Conservation (phyloP, 257 asterid species). For the Perilla frutescens region DNA sequence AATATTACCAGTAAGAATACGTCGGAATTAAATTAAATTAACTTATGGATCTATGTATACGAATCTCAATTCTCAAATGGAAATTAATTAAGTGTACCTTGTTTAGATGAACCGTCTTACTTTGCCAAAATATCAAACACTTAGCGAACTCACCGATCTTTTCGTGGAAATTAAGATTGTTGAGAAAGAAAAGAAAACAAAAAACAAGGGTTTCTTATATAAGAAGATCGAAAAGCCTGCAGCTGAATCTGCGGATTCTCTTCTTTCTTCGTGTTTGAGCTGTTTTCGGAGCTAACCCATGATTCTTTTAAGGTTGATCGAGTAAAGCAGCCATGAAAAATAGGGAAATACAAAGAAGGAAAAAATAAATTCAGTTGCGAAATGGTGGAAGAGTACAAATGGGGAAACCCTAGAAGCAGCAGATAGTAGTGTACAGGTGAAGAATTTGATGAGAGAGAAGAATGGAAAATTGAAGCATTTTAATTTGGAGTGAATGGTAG, state of each 20-base stretch:
- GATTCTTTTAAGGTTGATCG: constrained; percentile 22
- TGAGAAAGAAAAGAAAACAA: background rate
- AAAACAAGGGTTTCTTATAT: constrained; percentile 38
- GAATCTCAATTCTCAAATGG: background rate
- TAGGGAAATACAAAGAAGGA: background rate
- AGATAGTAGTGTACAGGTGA: constrained; percentile 39
- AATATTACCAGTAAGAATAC: constrained; percentile 15
- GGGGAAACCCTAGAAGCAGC: constrained; percentile 65
- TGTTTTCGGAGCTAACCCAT: constrained; percentile 19
- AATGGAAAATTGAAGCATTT: constrained; percentile 5
- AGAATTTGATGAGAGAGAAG: constrained; percentile 41
- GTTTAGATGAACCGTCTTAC: constrained; percentile 24
- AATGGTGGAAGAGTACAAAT: constrained; percentile 21
- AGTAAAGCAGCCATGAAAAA: constrained; percentile 27
- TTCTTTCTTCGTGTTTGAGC: background rate
- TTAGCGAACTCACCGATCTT: constrained; percentile 7
- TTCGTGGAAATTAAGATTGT: constrained; percentile 3
- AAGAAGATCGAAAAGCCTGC: background rate
- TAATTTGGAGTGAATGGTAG: constrained; percentile 33
- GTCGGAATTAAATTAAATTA: background rate
- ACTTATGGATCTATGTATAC: background rate
- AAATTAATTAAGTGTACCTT: constrained; percentile 26
- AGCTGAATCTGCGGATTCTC: constrained; percentile 30
- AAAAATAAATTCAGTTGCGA: background rate
- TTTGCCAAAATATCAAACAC: background rate